Conservation (phyloP, 2,329 filamentous ascomycete genomes). For the Cercospora zeina region DNA sequence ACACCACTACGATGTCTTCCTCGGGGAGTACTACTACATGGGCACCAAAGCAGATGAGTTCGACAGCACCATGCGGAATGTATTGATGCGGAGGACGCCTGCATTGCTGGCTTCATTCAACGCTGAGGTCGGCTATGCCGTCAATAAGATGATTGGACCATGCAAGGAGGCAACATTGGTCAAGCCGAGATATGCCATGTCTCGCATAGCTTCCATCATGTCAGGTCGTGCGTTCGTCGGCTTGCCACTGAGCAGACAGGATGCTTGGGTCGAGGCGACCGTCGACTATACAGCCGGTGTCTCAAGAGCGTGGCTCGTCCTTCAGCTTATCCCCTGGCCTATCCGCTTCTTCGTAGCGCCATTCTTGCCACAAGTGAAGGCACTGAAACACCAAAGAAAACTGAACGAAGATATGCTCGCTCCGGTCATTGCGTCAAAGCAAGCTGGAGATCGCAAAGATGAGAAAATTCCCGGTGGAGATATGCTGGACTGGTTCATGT, state of each 20-base stretch:
- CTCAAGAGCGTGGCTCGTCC: background rate
- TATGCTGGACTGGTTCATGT: background rate
- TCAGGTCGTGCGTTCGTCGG: background rate
- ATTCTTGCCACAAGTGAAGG: background rate
- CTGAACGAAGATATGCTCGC: background rate
- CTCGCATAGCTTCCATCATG: background rate
- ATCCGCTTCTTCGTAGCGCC: background rate
- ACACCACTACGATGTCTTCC: background rate
- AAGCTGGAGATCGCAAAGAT: background rate
- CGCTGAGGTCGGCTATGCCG: background rate
- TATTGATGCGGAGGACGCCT: background rate
- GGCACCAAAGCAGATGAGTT: background rate
- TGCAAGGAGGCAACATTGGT: background rate
- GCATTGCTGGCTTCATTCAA: background rate
- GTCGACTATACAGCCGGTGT: background rate
- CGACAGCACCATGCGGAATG: background rate
- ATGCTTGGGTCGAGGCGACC: background rate
- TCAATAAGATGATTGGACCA: background rate
- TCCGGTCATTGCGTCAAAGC: background rate
- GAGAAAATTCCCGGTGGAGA: background rate
- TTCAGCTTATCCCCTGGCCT: background rate
- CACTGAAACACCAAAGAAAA: background rate
- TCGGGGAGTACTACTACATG: background rate
- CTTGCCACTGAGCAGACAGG: background rate
- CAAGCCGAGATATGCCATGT: background rate